Evolutionary conservation across 1,284 basidiomycete genomes (phyloP).

Genomic region (Moniliella sp.): DNA sequence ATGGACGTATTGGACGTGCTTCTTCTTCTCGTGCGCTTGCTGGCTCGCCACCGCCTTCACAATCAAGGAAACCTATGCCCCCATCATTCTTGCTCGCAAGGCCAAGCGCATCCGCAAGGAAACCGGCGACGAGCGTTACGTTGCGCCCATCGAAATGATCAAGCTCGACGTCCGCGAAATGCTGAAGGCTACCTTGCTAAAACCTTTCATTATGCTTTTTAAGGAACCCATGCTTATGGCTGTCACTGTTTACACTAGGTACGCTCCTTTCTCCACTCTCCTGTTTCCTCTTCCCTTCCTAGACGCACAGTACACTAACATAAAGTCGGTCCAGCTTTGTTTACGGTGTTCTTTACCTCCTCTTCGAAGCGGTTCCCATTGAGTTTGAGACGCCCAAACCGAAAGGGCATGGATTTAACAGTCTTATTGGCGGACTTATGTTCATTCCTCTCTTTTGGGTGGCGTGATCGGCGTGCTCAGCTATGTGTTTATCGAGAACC

Average conservation of each 20-base stretch:
- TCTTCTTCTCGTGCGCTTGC: constrained; percentile 44
- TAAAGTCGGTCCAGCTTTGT: constrained; percentile 65
- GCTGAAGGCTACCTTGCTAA: constrained; percentile 43
- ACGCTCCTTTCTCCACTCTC: no score
- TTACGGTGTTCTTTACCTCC: constrained; percentile 35
- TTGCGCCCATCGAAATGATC: constrained; percentile 18
- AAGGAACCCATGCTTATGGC: constrained; percentile 57
- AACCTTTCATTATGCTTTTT: constrained; percentile 40
- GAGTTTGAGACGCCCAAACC: constrained; percentile 22
- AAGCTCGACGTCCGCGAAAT: constrained; percentile 33
- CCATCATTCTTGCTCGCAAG: constrained; percentile 40
- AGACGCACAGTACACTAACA: no score
- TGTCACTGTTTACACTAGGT: constrained; percentile 49
- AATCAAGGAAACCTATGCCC: constrained; percentile 51
- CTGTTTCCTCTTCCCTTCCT: no score
- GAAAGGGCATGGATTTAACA: constrained; percentile 28
- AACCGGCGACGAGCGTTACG: constrained; percentile 47
- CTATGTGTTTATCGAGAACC: constrained; percentile 17
- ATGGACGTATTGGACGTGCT: constrained; percentile 56
- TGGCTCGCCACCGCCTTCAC: constrained; percentile 44
- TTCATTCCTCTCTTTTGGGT: constrained; percentile 33
- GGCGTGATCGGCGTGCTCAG: constrained; percentile 9
- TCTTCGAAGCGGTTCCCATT: constrained; percentile 17
- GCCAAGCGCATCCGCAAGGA: constrained; percentile 40
- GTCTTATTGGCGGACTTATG: constrained; percentile 23